Base-by-base conservation (phyloP, 257 asterid species). In the Gentiana macrophylla region DNA sequence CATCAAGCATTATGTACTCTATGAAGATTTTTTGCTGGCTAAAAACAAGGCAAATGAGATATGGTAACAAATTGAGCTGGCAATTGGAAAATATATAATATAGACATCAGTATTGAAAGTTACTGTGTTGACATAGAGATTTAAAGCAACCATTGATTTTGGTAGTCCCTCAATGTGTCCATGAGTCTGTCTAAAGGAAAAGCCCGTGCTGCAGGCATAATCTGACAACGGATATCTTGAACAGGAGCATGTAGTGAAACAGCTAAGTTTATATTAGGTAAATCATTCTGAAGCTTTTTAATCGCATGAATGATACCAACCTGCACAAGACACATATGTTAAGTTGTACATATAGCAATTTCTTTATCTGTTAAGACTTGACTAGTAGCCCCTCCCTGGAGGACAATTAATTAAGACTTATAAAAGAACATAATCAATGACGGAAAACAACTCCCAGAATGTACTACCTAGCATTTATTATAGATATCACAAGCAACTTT, bases 141-240 rank as follows among this genome's bases (percentile, higher is more conserved):
- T 35, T 35, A 37, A 41, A 68, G 60, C 65, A 46, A 91, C 98
- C 98, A 85, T 70, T 50, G 69, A 55, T 69, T 68, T 76, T 92
- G 98, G 70, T 92, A 88, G 51, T 80, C 97, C 49, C 9, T 72
- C 67, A 88, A 69, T 49, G 94, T 64, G 65, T 75, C 74, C 98
- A 92, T 92, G 38, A 88, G 77, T 78, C 65, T 92, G 49, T 83
- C 95, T 62, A 92, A 74, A 60, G 98, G 97, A 70, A 92, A 92
- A 8, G 97, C 98, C 50, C 95, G 76, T 43, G 98, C 98, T 24
- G 98, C 97, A 50, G 98, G 98, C 98, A 88, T 92, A 74, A 92
- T 92, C 74, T 77, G 93, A 70, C 98, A 92, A 35, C 98, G 98
- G 56, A 92, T 81, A 3, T 83, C 95, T 76, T 92, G 98, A 51